These are phyloP conservation scores for Lithohypha guttulata DNA, from an alignment of 2,329 filamentous ascomycete genomes.

Conservation along the genomic window DNA sequence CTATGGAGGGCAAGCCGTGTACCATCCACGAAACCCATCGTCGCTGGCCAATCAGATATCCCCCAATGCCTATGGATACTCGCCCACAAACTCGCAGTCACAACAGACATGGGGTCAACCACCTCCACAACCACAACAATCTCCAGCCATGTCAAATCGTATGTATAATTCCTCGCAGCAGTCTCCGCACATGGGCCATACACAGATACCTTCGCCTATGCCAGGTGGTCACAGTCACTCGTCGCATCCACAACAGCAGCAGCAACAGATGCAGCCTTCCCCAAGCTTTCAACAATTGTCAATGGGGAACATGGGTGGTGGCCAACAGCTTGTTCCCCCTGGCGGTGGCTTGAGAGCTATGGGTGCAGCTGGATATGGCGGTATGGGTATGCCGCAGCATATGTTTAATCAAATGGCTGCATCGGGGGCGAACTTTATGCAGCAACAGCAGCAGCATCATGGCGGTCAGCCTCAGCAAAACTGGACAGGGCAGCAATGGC, in stretches of 20 bases:
- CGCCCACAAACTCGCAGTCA: constrained; percentile 39
- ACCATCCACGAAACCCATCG: constrained; percentile 37
- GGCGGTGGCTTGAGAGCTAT: constrained; percentile 22
- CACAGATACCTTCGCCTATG: constrained; percentile 21
- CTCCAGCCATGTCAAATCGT: constrained; percentile 35
- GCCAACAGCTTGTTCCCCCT: constrained; percentile 20
- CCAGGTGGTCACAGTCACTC: constrained; percentile 15
- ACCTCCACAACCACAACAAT: constrained; percentile 53
- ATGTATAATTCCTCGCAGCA: constrained; percentile 24
- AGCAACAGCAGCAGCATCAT: constrained; percentile 9
- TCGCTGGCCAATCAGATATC: constrained; percentile 46
- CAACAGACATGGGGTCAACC: constrained; percentile 59
- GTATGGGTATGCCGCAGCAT: constrained; percentile 15
- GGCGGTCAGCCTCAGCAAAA: constrained; percentile 17
- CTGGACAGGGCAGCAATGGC: constrained; percentile 16
- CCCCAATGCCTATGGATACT: constrained; percentile 44
- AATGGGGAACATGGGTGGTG: constrained; percentile 13
- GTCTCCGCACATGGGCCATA: constrained; percentile 18
- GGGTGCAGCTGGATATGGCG: constrained; percentile 17
- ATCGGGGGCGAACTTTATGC: constrained; percentile 19
- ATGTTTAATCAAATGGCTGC: constrained; percentile 14
- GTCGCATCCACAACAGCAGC: constrained; percentile 15
- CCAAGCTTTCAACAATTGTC: constrained; percentile 8
- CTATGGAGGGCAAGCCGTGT: constrained; percentile 49
- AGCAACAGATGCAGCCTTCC: constrained; percentile 21